Evolutionary conservation across 1,284 basidiomycete genomes (phyloP).

Genomic region (Cronartium ribicola): DNA sequence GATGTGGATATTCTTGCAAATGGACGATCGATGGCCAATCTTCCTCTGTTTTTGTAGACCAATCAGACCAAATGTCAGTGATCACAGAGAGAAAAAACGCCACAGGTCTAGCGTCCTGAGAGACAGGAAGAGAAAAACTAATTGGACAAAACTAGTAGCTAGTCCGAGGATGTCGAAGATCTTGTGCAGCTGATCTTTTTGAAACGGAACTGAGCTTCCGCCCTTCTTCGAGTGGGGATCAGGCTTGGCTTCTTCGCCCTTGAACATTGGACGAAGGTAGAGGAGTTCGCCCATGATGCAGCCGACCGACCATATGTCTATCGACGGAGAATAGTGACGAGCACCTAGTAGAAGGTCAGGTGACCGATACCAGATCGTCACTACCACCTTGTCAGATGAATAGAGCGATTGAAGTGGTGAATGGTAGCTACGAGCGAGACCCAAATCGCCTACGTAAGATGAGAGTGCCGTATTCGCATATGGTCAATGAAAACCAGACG

Average conservation of each 20-base stretch:
- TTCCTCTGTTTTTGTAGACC: constrained; percentile 58
- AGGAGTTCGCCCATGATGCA: constrained; percentile 95
- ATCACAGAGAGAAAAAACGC: neutral
- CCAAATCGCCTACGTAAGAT: constrained; percentile 61
- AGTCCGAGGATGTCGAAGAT: constrained; percentile 93
- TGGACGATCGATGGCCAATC: constrained; percentile 82
- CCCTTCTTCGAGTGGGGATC: constrained; percentile 60
- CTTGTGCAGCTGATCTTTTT: constrained; percentile 86
- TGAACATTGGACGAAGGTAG: constrained; percentile 92
- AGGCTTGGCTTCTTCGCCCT: constrained; percentile 96
- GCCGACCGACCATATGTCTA: constrained; percentile 88
- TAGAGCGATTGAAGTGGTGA: constrained; percentile 52
- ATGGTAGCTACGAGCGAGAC: constrained; percentile 80
- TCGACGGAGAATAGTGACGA: constrained; percentile 77
- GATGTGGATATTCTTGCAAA: constrained; percentile 80
- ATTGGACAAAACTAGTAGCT: constrained; percentile 63
- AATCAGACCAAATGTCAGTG: constrained; percentile 7
- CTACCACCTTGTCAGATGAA: constrained; percentile 61
- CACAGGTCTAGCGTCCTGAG: too few relatives aligned
- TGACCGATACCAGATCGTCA: constrained; percentile 98
- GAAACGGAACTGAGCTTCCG: constrained; percentile 67
- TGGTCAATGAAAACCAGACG: constrained; percentile 1
- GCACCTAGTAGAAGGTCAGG: constrained; percentile 91
- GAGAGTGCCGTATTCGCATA: neutral
- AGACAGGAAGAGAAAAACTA: neutral